These are phyloP conservation scores for Hypoxylon sp. DNA, from an alignment of 2,329 filamentous ascomycete species.

Conservation along the genomic window DNA sequence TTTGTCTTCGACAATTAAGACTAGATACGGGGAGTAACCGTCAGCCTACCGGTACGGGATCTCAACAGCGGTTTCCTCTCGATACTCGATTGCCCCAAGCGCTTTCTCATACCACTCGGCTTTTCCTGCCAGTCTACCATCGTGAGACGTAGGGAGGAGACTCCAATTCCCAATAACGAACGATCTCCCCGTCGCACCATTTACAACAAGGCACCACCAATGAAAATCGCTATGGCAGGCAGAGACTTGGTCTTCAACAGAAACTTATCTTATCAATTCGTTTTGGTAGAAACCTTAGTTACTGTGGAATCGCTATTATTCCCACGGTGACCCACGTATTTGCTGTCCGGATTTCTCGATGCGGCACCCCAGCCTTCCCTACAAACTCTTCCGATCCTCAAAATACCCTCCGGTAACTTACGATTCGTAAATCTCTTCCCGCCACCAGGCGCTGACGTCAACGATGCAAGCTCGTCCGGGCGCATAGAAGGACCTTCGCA, in stretches of 20 bases:
- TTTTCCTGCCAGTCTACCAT: background rate
- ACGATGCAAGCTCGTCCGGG: background rate
- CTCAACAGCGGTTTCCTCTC: background rate
- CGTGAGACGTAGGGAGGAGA: background rate
- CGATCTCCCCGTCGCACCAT: background rate
- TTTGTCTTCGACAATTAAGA: too few species aligned
- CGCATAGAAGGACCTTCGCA: background rate
- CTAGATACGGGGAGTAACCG: too few species aligned
- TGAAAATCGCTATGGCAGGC: background rate
- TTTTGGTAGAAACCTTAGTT: background rate
- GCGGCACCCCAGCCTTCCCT: background rate
- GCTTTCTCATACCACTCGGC: background rate
- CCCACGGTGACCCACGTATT: background rate
- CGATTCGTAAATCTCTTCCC: background rate
- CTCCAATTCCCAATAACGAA: background rate
- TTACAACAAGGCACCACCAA: background rate
- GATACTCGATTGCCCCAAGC: background rate
- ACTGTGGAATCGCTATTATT: background rate
- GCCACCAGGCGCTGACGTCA: background rate
- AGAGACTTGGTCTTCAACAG: background rate
- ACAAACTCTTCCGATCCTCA: background rate
- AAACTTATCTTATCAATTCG: background rate
- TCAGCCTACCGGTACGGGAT: background rate
- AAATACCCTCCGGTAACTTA: background rate
- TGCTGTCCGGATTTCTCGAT: background rate